These are phyloP conservation scores for Aspergillus fischeri DNA, from an alignment of 2,329 filamentous ascomycete genomes.

Conservation along the genomic window DNA sequence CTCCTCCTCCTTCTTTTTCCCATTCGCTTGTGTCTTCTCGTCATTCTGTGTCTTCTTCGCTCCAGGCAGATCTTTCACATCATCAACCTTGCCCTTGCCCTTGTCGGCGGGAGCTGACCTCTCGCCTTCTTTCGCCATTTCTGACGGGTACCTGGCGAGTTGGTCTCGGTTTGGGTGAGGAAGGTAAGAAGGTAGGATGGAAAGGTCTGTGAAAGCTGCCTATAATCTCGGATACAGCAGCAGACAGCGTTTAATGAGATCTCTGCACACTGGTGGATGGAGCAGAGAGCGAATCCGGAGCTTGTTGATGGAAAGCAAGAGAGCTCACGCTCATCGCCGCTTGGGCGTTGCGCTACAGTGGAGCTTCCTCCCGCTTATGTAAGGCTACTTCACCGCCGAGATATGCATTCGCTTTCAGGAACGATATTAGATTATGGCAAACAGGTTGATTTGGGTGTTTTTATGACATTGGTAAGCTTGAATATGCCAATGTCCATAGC, in stretches of 20 bases:
- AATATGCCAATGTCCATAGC: neutral
- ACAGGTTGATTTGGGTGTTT: neutral
- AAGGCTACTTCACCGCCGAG: constrained; percentile 14
- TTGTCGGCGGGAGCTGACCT: constrained; percentile 81
- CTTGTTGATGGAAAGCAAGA: constrained; percentile 24
- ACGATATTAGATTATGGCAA: neutral
- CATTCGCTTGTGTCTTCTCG: constrained; percentile 66
- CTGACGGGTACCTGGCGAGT: constrained; percentile 31
- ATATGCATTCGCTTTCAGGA: neutral
- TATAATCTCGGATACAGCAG: constrained; percentile 13
- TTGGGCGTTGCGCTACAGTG: constrained; percentile 23
- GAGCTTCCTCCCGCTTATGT: constrained; percentile 25
- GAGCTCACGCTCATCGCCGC: constrained; percentile 21
- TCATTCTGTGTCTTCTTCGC: constrained; percentile 58
- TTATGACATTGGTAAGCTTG: neutral
- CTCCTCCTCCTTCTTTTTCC: constrained; percentile 70
- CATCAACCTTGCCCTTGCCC: constrained; percentile 88
- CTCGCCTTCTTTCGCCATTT: constrained; percentile 93
- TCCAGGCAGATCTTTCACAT: constrained; percentile 58
- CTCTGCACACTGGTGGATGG: constrained; percentile 16
- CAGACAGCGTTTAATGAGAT: neutral
- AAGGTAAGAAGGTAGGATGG: constrained; percentile 1
- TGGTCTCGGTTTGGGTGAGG: constrained; percentile 16
- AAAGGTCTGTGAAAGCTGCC: constrained; percentile 1
- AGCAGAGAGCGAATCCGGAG: constrained; percentile 17